Percentiles rank a stretch among this genome's conserved stretches.
phyloP scores from a whole-genome alignment of 192 early-diverging fungal genomes.

The Chytriomyces hyalinus region DNA sequence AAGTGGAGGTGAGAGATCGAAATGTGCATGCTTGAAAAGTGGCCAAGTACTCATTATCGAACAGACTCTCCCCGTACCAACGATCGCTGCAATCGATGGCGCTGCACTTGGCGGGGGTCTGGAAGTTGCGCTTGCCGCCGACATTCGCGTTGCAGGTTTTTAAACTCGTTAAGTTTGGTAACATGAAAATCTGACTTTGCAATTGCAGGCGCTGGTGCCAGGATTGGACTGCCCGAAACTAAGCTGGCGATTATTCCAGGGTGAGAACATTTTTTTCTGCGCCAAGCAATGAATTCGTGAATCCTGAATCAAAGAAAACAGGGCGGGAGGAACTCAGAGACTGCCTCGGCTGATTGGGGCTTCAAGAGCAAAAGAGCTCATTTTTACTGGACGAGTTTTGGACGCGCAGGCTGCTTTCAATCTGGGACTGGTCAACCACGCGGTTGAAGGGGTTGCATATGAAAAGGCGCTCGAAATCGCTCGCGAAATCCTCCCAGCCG shows the following conservation, averaged over 20 bases:
- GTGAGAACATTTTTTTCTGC: conserved; percentile 39
- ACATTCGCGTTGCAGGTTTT: conserved; percentile 84
- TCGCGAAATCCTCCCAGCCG: conserved; percentile 69
- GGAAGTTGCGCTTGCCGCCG: conserved; percentile 87
- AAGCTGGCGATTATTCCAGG: conserved; percentile 95
- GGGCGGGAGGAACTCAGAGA: conserved; percentile 94
- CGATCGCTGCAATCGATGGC: conserved; percentile 93
- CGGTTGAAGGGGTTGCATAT: conserved; percentile 66
- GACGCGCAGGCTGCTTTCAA: conserved; percentile 67
- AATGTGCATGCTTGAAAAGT: neutral
- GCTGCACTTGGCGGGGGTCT: conserved; percentile 91
- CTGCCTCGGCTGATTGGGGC: conserved; percentile 85
- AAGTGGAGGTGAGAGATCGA: conserved; percentile 68
- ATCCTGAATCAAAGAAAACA: conserved; percentile 34
- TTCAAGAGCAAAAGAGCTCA: conserved; percentile 89
- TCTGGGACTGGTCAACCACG: conserved; percentile 79
- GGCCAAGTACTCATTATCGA: too few species aligned
- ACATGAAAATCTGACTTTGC: neutral
- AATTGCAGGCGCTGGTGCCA: conserved; percentile 60
- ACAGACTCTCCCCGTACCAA: conserved; percentile 85
- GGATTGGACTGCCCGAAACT: conserved; percentile 91
- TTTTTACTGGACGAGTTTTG: conserved; percentile 82
- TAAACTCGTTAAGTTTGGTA: neutral
- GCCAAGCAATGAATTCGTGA: neutral
- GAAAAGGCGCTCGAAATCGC: conserved; percentile 81